These are phyloP conservation scores for Prunus davidiana DNA, from an alignment of 306 rosid species.

Conservation along the genomic window DNA sequence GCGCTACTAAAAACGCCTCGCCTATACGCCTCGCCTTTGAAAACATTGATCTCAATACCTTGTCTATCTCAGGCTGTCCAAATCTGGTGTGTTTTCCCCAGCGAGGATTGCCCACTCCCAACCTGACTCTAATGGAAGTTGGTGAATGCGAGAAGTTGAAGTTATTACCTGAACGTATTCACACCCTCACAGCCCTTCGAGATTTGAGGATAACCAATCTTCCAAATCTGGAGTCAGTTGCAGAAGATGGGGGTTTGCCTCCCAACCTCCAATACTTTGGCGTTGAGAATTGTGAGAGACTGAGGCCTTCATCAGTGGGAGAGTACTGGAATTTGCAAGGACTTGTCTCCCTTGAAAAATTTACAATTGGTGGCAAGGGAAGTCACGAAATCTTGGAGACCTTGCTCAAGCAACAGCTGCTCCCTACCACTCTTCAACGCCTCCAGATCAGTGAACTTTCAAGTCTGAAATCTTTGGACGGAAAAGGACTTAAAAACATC, in stretches of 20 bases:
- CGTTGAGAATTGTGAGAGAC: accelerated
- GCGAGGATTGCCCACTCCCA: constrained; percentile 32
- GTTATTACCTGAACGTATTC: constrained; percentile 1
- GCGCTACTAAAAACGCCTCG: too few relatives aligned
- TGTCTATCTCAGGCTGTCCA: constrained; percentile 25
- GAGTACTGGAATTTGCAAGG: background rate
- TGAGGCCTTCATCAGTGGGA: background rate
- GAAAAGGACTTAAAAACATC: background rate
- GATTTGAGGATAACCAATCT: accelerated
- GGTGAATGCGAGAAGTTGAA: accelerated
- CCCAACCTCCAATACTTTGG: background rate
- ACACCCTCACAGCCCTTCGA: background rate
- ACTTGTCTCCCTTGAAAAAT: background rate
- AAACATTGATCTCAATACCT: accelerated
- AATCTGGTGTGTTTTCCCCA: constrained; percentile 29
- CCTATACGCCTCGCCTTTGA: too few relatives aligned
- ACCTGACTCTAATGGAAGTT: accelerated
- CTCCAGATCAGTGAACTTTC: background rate
- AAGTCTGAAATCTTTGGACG: background rate
- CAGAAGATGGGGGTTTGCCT: background rate
- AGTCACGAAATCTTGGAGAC: background rate
- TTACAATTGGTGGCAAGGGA: accelerated
- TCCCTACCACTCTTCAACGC: background rate
- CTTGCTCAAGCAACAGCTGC: background rate
- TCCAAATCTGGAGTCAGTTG: background rate